phyloP scores from a whole-genome alignment of 305 asterid genomes.

The Petunia hybrid region DNA sequence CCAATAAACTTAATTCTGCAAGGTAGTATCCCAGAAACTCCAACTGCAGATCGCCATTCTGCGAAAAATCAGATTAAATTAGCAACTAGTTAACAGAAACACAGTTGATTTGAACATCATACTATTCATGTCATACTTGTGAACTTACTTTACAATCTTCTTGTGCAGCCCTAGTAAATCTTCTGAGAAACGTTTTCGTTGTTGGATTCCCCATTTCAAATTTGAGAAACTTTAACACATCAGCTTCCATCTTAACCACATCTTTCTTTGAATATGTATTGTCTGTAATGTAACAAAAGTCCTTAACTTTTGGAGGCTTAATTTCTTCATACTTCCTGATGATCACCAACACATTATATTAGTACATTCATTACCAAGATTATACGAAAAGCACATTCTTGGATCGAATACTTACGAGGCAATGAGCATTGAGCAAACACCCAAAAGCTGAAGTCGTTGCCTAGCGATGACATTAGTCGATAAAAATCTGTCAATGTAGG shows the following conservation, averaged over 20 bases:
- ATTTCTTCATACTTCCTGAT: constrained; percentile 85
- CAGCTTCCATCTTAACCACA: constrained; percentile 81
- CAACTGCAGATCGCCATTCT: constrained; percentile 32
- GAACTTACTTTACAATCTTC: constrained; percentile 34
- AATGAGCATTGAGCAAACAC: constrained; percentile 85
- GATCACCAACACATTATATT: constrained; percentile 10
- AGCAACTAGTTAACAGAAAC: not conserved
- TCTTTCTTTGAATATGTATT: constrained; percentile 62
- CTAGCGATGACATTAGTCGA: constrained; percentile 55
- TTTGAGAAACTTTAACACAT: constrained; percentile 65
- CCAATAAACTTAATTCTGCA: constrained; percentile 44
- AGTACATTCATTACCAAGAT: constrained; percentile 17
- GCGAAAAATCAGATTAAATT: constrained; percentile 13
- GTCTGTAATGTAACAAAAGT: constrained; percentile 70
- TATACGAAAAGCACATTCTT: not conserved
- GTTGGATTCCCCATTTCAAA: constrained; percentile 88
- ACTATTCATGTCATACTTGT: not conserved
- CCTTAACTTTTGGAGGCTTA: constrained; percentile 64
- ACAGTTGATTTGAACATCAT: not conserved
- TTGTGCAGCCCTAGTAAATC: constrained; percentile 41
- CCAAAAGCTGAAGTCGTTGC: constrained; percentile 84
- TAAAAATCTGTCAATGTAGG: constrained; percentile 71
- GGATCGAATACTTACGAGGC: constrained; percentile 51
- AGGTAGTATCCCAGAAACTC: constrained; percentile 40
- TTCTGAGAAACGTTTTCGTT: constrained; percentile 56